Conservation (phyloP, 108 stramenopile genomes). For the Stephanodiscus triporus region DNA sequence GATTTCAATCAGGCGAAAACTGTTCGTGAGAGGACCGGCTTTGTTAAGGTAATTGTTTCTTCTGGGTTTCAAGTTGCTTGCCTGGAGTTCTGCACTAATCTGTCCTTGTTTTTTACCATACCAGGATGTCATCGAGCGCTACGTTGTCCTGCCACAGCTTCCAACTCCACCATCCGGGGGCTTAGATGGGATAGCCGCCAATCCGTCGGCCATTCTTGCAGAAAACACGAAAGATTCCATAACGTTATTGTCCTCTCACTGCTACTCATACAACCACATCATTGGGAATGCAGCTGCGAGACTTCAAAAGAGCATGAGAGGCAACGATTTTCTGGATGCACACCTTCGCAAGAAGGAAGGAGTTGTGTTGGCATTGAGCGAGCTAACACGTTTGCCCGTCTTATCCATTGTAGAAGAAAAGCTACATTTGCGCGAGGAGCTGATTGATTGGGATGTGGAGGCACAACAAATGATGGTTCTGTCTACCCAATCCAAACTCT, state of each 20-base stretch:
- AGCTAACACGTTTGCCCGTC: conserved; percentile 52
- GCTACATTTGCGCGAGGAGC: conserved; percentile 54
- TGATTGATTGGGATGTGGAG: conserved; percentile 60
- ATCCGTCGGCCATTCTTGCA: conserved; percentile 31
- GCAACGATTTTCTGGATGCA: conserved; percentile 9
- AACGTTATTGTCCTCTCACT: conserved; percentile 37
- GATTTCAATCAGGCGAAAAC: conserved; percentile 59
- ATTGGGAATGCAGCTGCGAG: conserved; percentile 18
- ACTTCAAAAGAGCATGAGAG: conserved; percentile 18
- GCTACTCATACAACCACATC: conserved; percentile 47
- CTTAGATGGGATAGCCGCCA: conserved; percentile 22
- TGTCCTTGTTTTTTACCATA: neutral
- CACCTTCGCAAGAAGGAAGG: conserved; percentile 36
- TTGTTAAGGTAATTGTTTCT: conserved; percentile 55
- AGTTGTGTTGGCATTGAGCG: conserved; percentile 31
- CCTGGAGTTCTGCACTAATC: conserved; percentile 4
- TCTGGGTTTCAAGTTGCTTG: neutral
- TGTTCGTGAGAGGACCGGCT: conserved; percentile 54
- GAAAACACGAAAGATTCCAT: conserved; percentile 45
- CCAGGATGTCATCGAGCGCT: conserved; percentile 36
- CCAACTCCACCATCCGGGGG: conserved; percentile 32
- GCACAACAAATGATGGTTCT: conserved; percentile 21
- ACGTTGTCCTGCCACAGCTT: conserved; percentile 35
- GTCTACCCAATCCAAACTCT: conserved; percentile 19
- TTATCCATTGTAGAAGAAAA: conserved; percentile 73